Evolutionary conservation across 768 basidiomycete species (phyloP), one percentile per base, ranked within the genome.

Genomic region (Tulasnella sp.): DNA sequence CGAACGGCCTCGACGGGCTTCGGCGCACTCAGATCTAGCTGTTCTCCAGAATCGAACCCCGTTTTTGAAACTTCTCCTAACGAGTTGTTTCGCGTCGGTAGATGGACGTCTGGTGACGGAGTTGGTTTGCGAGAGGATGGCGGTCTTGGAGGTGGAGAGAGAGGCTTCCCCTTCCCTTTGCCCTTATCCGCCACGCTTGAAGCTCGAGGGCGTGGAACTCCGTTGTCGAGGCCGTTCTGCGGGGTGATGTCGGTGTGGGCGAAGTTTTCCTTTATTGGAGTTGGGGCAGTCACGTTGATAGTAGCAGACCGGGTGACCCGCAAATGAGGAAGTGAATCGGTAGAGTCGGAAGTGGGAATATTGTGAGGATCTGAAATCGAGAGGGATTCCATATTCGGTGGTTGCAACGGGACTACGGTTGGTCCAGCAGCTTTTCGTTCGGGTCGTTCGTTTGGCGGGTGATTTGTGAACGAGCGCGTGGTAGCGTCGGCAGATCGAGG

Each of bases 401-500:
- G 27, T 12, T 68, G 27, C 62, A 68, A 34, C 34, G 62, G 9
- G 34, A 68, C 62, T 34, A 68, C 62, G 62, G 62, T 68, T 14
- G 62, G 62, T 27, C 62, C 62, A 6, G 62, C 34, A 68, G 62
- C 27, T 40, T n/a, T 74, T 74, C 72, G 72, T n/a, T 74, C 72
- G 24, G 39, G 34, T 62, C 31, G 68, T 8, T 58, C 76, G 48
- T 38, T 52, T 38, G 76, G 19, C 8, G 48, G 76, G 21, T 62
- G 48, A 21, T 39, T 52, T 14, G 58, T 19, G 48, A 46, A 58
- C 3, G 75, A 76, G 12, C 18, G 19, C 27, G 75, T 48, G 7
- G 75, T 18, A 2, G 75, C 42, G 34, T 76, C 75, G 2, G 75
- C 75, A 18, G 75, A 76, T 18, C 75, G 75, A 16, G 75, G 75